Percentiles rank a stretch among this genome's conserved stretches.
phyloP scores from a whole-genome alignment of 1,284 basidiomycete genomes.

The Kwoniella shivajii region DNA sequence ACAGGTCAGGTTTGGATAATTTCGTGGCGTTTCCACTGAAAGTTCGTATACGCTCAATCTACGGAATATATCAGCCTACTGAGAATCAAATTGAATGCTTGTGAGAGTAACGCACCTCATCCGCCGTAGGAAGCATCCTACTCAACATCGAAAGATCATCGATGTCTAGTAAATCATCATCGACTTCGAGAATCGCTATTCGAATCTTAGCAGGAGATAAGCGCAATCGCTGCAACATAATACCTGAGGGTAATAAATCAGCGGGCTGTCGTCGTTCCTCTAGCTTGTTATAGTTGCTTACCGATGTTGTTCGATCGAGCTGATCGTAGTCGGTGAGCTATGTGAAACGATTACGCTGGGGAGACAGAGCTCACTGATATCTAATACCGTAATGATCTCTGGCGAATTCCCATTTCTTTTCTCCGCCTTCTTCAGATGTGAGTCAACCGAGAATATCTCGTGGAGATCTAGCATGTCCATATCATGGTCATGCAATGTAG shows the following conservation, averaged over 20 bases:
- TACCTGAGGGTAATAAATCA: constrained; percentile 57
- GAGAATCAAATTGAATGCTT: background rate
- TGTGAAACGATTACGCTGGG: background rate
- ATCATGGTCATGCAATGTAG: constrained; percentile 31
- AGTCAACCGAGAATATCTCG: constrained; percentile 69
- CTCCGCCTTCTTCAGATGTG: constrained; percentile 49
- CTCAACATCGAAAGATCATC: constrained; percentile 74
- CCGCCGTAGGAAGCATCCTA: constrained; percentile 70
- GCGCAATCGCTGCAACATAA: constrained; percentile 78
- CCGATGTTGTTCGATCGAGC: constrained; percentile 80
- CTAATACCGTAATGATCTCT: constrained; percentile 70
- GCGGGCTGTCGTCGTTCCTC: no score
- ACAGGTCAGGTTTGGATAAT: constrained; percentile 80
- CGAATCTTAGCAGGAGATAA: constrained; percentile 66
- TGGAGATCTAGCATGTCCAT: constrained; percentile 72
- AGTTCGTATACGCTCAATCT: constrained; percentile 67
- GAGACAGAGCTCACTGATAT: constrained; percentile 59
- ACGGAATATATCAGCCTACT: background rate
- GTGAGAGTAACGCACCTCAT: constrained; percentile 63
- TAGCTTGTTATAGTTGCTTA: constrained; percentile 45
- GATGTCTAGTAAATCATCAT: constrained; percentile 66
- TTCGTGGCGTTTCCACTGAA: constrained; percentile 67
- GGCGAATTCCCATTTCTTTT: constrained; percentile 50
- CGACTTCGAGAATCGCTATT: constrained; percentile 67
- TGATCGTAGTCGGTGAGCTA: constrained; percentile 10